Evolutionary conservation across 257 asterid species (phyloP), one percentile per base, ranked within the genome.

Genomic region (Datura wrightii): DNA sequence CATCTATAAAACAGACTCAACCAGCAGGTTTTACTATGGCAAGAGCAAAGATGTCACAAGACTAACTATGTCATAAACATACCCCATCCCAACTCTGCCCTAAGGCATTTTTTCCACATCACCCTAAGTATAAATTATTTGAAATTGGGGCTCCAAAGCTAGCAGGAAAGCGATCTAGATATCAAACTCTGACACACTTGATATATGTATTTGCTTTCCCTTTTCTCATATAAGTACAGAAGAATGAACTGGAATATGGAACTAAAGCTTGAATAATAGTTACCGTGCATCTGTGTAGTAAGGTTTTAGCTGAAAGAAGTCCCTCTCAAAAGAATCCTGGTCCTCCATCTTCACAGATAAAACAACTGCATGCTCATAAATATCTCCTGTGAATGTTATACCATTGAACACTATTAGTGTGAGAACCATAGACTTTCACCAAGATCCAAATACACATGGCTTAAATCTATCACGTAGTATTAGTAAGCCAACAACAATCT

Each of bases 261-360:
- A 24, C 8, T 76, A 52, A 52, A 50, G 5, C 24, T 76, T 76
- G 63, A 76, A 5, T 24, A 52, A 82, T 69, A 85, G n/a, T 89
- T 91, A 97, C 98, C 95, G 87, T 80, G 98, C 93, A 90, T 97
- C 98, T 13, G 97, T 95, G 76, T 97, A 97, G 88, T 95, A 97
- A 60, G 99, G 98, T 86, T 97, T 97, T 85, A 95, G 92, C 86
- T 95, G 99, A 88, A 89, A 93, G 88, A 93, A 97, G 86, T 97
- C 99, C 88, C 99, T 93, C 90, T 97, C 99, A 79, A 97, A 94
- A 79, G 99, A 95, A 81, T 92, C 97, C 83, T 95, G 98, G 82
- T 97, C 98, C 89, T 95, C 97, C 86, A 85, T 89, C 91, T 94
- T 94, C 90, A 97, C 98, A 66, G 97, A 91, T 67, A 95, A 86